phyloP scores from a whole-genome alignment of 805 yeast species.

The Maudiozyma turicensis region DNA sequence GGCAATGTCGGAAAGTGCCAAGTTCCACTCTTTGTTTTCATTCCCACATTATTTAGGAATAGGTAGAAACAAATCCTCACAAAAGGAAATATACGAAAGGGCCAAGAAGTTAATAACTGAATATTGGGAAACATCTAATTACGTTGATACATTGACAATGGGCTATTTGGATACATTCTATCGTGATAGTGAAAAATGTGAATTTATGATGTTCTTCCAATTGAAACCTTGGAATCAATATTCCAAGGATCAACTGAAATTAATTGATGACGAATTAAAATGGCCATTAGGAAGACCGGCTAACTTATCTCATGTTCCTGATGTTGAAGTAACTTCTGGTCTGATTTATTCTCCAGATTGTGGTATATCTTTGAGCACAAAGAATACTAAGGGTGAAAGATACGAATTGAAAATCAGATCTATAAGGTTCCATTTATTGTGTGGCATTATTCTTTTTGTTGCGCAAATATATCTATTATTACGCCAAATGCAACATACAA shows the following conservation, averaged over 20 bases:
- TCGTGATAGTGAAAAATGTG: slow-evolving; percentile 45
- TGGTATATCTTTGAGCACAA: slow-evolving; percentile 43
- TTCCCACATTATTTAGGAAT: slow-evolving; percentile 41
- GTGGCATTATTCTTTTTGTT: slow-evolving; percentile 38
- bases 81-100: slow-evolving; percentile 33
- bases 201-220: slow-evolving; percentile 60
- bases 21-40: slow-evolving; percentile 51
- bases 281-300: slow-evolving; percentile 77
- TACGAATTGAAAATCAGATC: slow-evolving; percentile 35
- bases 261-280: slow-evolving; percentile 61
- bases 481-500: slow-evolving; percentile 59
- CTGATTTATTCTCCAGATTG: slow-evolving; percentile 84
- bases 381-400: slow-evolving; percentile 43
- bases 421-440: slow-evolving; percentile 34
- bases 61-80: slow-evolving; percentile 35
- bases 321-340: slow-evolving; percentile 43
- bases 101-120: slow-evolving; percentile 38
- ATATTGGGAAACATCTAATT: slow-evolving; percentile 35
- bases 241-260: slow-evolving; percentile 38
- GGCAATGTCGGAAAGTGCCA: slow-evolving; percentile 51
- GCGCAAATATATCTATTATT: slow-evolving; percentile 49
- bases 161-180: slow-evolving; percentile 17
- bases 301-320: slow-evolving; percentile 41
- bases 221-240: slow-evolving; percentile 50
- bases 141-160: slow-evolving; percentile 42